Evolutionary conservation across 1,284 basidiomycete species (phyloP), one percentile per base, ranked within the genome.

Genomic region (Austroboletus niveus): DNA sequence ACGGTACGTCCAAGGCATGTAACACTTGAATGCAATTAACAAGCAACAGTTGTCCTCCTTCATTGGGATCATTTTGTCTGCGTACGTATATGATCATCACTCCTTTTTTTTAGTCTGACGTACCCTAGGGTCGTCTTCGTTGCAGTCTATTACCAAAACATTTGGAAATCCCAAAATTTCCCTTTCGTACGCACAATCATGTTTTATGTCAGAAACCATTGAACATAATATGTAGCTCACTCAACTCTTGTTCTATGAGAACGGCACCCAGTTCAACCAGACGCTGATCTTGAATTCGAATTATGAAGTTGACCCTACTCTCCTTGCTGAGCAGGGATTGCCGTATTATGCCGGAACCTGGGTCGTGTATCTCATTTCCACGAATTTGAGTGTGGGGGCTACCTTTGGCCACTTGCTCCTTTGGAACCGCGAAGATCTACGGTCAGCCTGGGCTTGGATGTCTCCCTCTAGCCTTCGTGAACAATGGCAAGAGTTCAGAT

Each of bases 351-450:
- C 68, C 0, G 53, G 62, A 14, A 75, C 71, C 1, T 78, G 72
- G 73, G 71, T 80, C 3, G 62, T 75, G 0, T 59, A 69, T 12
- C 58, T 72, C 9, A 45, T 71, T n/a, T 4, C 55, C 4, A 51
- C 30, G 0, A 71, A 69, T 30, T 35, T 71, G 47, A 73, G 63
- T 7, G 64, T 80, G 53, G 75, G 66, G 17, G 77, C 77, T 1
- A 80, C 79, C 0, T 69, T 82, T 48, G 75, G 74, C 0, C 80
- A 82, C 54, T 64, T 81, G 4, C 64, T 78, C 8, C 69, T 82
- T 8, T 81, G 79, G 79, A 79, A 79, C 49, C 64, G 62, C 44
- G 59, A 74, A 27, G 79, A 81, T 47, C 55, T 81, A 38, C 53
- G 60, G 1, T 53, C 55, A 9, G 75, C 76, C 2, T 78, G 78